Base-by-base conservation (phyloP, 2,329 filamentous ascomycete genomes). In the Phialophora chinensis region DNA sequence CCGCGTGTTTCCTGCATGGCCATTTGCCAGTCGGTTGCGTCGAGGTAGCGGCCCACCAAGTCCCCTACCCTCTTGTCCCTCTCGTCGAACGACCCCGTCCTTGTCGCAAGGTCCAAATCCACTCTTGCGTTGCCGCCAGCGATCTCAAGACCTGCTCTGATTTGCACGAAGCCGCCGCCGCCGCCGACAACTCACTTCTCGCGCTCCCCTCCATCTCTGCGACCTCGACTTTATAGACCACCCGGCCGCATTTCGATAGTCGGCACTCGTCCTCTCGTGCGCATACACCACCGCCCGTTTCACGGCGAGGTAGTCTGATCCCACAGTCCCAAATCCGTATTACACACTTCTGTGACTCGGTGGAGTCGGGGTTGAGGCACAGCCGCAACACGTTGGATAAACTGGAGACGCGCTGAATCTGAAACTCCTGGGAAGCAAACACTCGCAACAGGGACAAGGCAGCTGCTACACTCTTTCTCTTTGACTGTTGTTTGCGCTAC, bases 371-470 rank as follows among this genome's bases (percentile, higher is more conserved):
- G 35, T 54, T 12, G 38, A 49, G 50, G 38, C 60, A 25, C 38
- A 54, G 50, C 55, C 58, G 33, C 27, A 61, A 57, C 66, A 68
- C 60, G 58, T 67, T 70, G 65, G 62, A 70, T 67, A 70, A 44
- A 52, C 49, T 52, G 49, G 49, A n/a, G 38, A 44, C 68, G 68
- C 68, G 68, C 68, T 49, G 29, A 63, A 70, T 68, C 68, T 70
- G 68, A 70, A 70, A 70, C 68, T 65, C 66, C 54, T 57, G 63
- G 63, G 60, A 44, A 64, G 29, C 60, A 61, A 35, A 44, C 59
- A 61, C 49, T 35, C 59, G 47, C 47, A 27, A 11, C 59, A 61
- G 58, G 53, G 59, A 61, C 53, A 58, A 65, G 67, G 60, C 65
- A 67, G 65, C 64, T 56, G 58, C 53, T 58, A 29, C 63, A 55